phyloP scores from a whole-genome alignment of 345 rosid genomes.

The Euclidium syriacum region DNA sequence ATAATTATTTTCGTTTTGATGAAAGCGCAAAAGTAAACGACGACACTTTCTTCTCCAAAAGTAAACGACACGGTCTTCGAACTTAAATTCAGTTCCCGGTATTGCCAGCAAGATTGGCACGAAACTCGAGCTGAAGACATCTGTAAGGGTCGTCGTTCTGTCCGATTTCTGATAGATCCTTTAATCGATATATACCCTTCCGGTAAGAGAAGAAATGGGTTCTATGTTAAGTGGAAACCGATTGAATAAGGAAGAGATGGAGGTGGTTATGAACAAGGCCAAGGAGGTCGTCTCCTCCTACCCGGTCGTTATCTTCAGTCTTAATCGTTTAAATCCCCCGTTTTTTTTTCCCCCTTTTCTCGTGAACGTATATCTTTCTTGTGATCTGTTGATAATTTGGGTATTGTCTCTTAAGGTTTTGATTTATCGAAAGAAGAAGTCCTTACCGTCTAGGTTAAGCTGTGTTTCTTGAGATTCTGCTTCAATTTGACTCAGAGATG shows the following conservation, averaged over 20 bases:
- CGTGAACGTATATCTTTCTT: too few species aligned
- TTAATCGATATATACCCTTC: neutral
- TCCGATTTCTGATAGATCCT: neutral
- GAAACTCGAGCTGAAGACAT: constrained; percentile 1
- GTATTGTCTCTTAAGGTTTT: too few species aligned
- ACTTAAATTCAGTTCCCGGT: neutral
- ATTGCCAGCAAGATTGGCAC: constrained; percentile 19
- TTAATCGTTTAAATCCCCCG: neutral
- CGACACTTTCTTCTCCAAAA: neutral
- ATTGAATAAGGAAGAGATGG: constrained; percentile 39
- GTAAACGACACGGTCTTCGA: neutral
- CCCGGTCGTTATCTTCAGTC: constrained; percentile 56
- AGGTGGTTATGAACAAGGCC: constrained; percentile 44
- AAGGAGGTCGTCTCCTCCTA: constrained; percentile 51
- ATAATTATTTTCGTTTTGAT: neutral
- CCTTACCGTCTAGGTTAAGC: neutral
- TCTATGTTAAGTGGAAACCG: constrained; percentile 36
- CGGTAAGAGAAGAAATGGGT: constrained; percentile 28
- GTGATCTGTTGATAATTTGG: neutral
- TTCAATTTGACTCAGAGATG: neutral
- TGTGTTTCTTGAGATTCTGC: neutral
- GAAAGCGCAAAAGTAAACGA: neutral
- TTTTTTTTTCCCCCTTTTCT: neutral
- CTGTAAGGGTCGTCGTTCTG: neutral
- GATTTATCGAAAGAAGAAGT: constrained; percentile 5